Evolutionary conservation across 2,329 filamentous ascomycete genomes (phyloP).

Genomic region (Fusarium brevicatenulatum): DNA sequence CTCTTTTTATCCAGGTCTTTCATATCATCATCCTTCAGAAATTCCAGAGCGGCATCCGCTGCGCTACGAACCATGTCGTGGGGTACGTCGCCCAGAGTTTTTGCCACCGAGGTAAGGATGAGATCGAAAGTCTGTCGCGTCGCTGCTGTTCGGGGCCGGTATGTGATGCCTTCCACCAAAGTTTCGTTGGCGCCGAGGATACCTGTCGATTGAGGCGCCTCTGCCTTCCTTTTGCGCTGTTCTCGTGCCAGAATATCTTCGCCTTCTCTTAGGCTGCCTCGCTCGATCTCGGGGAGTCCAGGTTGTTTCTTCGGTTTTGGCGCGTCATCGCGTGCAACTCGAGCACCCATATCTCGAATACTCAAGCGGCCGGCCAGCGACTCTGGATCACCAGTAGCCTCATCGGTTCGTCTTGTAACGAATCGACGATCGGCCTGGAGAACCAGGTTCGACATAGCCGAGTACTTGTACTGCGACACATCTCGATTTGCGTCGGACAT

Average conservation of each 20-base stretch:
- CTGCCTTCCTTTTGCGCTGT: conserved; percentile 86
- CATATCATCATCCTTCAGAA: conserved; percentile 91
- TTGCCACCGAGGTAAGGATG: conserved; percentile 89
- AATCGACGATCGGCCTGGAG: conserved; percentile 99
- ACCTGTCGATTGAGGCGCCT: conserved; percentile 73
- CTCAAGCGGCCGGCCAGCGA: conserved; percentile 94
- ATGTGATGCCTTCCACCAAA: conserved; percentile 89
- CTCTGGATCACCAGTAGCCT: conserved; percentile 96
- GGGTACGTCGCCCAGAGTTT: conserved; percentile 89
- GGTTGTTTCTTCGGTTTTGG: conserved; percentile 83
- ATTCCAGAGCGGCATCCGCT: conserved; percentile 90
- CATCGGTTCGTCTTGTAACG: conserved; percentile 89
- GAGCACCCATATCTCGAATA: conserved; percentile 92
- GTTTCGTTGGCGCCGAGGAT: conserved; percentile 87
- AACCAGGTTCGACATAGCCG: conserved; percentile 99
- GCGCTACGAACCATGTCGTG: conserved; percentile 93
- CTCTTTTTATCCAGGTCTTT: conserved; percentile 99
- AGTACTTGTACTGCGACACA: conserved; percentile 98
- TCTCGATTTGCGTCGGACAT: conserved; percentile 83
- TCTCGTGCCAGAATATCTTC: conserved; percentile 85
- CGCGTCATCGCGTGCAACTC: conserved; percentile 80
- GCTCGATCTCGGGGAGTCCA: conserved; percentile 75
- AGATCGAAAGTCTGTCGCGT: conserved; percentile 95
- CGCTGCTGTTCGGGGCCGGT: conserved; percentile 89
- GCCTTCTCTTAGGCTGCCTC: conserved; percentile 81